Evolutionary conservation across 2,329 filamentous ascomycete species (phyloP).

Genomic region (Alternaria panax): DNA sequence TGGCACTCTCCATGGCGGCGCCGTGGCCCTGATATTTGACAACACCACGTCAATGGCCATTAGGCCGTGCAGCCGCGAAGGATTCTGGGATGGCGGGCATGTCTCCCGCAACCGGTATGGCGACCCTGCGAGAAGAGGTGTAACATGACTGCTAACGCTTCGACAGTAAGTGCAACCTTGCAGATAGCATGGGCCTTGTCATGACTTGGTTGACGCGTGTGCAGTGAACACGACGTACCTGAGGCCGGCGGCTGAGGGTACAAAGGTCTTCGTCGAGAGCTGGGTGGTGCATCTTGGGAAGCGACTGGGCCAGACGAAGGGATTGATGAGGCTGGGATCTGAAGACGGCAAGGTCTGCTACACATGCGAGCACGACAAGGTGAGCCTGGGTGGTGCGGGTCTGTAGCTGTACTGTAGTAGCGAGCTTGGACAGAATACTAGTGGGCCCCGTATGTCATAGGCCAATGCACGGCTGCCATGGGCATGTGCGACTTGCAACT

Average conservation of each 20-base stretch:
- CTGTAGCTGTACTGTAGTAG: slow-evolving; percentile 25
- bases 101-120: slow-evolving; percentile 42
- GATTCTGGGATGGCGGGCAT: slow-evolving; percentile 55
- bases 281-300: slow-evolving; percentile 56
- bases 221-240: slow-evolving; percentile 57
- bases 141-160: slow-evolving; percentile 8
- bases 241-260: slow-evolving; percentile 51
- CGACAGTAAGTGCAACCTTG: slow-evolving; percentile 19
- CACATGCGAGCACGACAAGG: slow-evolving; percentile 52
- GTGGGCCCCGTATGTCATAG: slow-evolving; percentile 3
- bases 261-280: slow-evolving; percentile 52
- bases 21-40: slow-evolving; percentile 63
- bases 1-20: slow-evolving; percentile 62
- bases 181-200: background rate
- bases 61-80: slow-evolving; percentile 36
- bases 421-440: background rate
- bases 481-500: background rate
- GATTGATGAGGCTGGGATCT: slow-evolving; percentile 48
- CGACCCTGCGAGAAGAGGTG: background rate
- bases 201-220: background rate
- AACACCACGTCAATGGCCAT: slow-evolving; percentile 58
- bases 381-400: slow-evolving; percentile 29
- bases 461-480: slow-evolving; percentile 1
- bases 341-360: slow-evolving; percentile 51
- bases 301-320: slow-evolving; percentile 50